Percentiles rank a stretch among this genome's conserved stretches.
Conservation (phyloP, 148 eudicot species). For the Rhododendron williamsianum region DNA sequence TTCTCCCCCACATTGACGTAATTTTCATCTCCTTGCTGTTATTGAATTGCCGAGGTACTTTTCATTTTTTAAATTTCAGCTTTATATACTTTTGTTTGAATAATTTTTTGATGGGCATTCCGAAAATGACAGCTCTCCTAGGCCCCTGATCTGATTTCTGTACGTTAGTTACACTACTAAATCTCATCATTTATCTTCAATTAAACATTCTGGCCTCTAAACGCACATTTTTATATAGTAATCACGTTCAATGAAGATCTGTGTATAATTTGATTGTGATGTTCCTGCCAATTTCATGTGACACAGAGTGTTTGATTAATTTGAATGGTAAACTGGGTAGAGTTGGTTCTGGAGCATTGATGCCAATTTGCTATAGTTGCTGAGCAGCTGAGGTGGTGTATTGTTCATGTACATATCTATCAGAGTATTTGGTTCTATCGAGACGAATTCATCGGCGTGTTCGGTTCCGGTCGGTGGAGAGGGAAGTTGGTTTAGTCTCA, state of each 20-base stretch:
- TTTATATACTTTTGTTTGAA: not conserved
- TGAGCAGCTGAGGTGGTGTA: not conserved
- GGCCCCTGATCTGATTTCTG: conserved; percentile 34
- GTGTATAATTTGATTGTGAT: conserved; percentile 2
- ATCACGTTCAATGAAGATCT: not conserved
- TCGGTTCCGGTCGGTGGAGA: not conserved
- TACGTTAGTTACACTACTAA: not conserved
- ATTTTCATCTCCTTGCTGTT: conserved; percentile 9
- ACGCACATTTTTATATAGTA: not conserved
- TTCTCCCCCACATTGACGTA: conserved; percentile 22
- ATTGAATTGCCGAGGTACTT: not conserved
- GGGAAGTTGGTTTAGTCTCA: conserved; percentile 3
- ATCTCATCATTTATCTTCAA: conserved; percentile 3
- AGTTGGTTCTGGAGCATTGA: not conserved
- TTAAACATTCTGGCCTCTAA: conserved; percentile 1
- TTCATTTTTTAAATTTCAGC: not conserved
- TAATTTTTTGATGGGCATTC: not conserved
- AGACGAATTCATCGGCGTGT: not conserved
- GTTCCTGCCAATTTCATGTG: not conserved
- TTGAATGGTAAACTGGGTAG: not conserved
- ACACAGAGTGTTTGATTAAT: conserved; percentile 5
- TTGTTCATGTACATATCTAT: not conserved
- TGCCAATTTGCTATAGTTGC: not conserved
- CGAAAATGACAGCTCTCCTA: conserved; percentile 5
- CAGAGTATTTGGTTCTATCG: not conserved